Evolutionary conservation across 2,329 filamentous ascomycete genomes (phyloP).

Genomic region (Cladophialophora psammophila): DNA sequence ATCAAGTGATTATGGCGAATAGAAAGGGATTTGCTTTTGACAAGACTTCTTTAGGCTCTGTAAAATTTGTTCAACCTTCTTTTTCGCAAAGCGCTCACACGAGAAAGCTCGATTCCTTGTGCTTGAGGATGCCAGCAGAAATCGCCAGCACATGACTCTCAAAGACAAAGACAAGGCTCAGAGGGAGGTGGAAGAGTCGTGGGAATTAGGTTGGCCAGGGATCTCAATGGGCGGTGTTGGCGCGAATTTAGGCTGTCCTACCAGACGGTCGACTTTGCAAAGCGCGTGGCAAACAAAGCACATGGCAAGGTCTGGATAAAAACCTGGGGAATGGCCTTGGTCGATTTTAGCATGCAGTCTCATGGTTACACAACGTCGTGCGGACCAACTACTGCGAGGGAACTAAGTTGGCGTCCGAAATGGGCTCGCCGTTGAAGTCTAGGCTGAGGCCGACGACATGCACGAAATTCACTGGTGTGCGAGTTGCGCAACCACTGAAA

Average conservation of each 20-base stretch:
- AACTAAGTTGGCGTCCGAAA: conserved; percentile 36
- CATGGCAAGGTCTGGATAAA: conserved; percentile 5
- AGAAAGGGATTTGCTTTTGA: not conserved
- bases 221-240: conserved; percentile 15
- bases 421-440: conserved; percentile 9
- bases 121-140: too few relatives aligned
- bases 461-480: conserved; percentile 30
- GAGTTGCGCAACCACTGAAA: conserved; percentile 20
- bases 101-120: too few relatives aligned
- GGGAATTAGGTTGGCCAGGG: conserved; percentile 32
- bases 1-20: conserved; percentile 12
- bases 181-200: conserved; percentile 18
- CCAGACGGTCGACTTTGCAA: conserved; percentile 7
- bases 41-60: not conserved
- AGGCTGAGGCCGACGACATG: conserved; percentile 21
- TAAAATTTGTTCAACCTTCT: too few relatives aligned
- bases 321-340: conserved; percentile 7
- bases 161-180: too few relatives aligned
- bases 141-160: too few relatives aligned
- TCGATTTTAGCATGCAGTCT: conserved; percentile 24
- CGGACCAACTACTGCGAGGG: conserved; percentile 14
- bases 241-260: conserved; percentile 19
- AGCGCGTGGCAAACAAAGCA: not conserved
- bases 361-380: conserved; percentile 32
- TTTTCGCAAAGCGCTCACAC: too few relatives aligned